Evolutionary conservation across 371 early-diverging fungal genomes (phyloP), one percentile per base, ranked within the genome.

Genomic region (Rhizopus delemar): DNA sequence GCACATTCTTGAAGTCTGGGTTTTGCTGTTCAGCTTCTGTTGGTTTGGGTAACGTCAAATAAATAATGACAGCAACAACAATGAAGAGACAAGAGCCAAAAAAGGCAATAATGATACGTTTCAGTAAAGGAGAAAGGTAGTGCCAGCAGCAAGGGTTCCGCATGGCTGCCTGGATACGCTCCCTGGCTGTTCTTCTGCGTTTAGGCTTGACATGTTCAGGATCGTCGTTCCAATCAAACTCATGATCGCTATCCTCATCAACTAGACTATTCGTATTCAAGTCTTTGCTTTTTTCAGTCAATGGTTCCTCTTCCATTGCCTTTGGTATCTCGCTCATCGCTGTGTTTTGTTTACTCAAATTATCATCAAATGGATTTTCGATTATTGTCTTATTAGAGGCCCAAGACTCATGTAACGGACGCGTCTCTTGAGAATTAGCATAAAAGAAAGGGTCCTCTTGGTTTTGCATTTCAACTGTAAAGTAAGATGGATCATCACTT

Each of bases 201-300:
- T 62, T 68, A 2, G 75, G 75, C 29, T 70, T 71, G 13, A 55
- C 55, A 46, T 70, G 69, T 56, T 66, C 71, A 6, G 75, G 71
- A 43, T 75, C 75, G 48, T 75, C 78, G 43, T 78, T 65, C 78
- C 78, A 78, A 29, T 78, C 75, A 57, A 78, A 78, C n/a, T 78
- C 78, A 28, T 45, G 22, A n/a, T 67, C 68, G 45, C 39, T 41
- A 29, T 48, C 48, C 12, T 65, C 58, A 53, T 16, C 41, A 22
- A 22, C 22, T 22, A 22, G 22, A 22, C 22, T 22, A 22, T 22
- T 22, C 22, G 22, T 22, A 22, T 22, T 22, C 22, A 22, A 22
- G 22, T 2, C 2, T 22, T 22, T 22, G 22, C 22, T 22, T 22
- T 22, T 22, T 22, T 22, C 22, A 1, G 22, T 22, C 22, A 22